phyloP scores from a whole-genome alignment of 164 flowering plant species.

The Magnolia kwangsiensis region DNA sequence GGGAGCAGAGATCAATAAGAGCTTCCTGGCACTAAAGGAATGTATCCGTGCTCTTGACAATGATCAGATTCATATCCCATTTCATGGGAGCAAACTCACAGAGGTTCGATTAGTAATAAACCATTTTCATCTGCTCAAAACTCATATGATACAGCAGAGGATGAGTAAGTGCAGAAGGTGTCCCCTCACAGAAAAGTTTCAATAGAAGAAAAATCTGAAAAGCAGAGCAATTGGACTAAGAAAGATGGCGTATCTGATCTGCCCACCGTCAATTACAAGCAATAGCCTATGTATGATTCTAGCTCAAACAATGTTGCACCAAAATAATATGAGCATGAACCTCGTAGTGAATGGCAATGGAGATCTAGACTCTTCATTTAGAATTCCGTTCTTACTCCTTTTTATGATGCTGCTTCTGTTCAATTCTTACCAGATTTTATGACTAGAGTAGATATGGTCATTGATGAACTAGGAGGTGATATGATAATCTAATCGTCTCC shows the following conservation, averaged over 20 bases:
- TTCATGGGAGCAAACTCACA: conserved; percentile 99
- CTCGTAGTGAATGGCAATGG: too few relatives aligned
- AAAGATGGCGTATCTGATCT: conserved; percentile 52
- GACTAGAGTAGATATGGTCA: too few relatives aligned
- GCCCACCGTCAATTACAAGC: conserved; percentile 38
- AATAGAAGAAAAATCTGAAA: conserved; percentile 71
- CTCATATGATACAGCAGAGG: conserved; percentile 35
- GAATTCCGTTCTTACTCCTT: too few relatives aligned
- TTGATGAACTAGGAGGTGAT: too few relatives aligned
- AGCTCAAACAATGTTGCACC: conserved; percentile 30
- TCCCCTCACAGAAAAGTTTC: conserved; percentile 77
- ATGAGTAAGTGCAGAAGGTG: conserved; percentile 70
- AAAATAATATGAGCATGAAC: conserved; percentile 50
- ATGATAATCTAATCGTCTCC: too few relatives aligned
- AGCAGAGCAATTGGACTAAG: conserved; percentile 43
- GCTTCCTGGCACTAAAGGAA: too few relatives aligned
- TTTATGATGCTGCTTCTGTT: too few relatives aligned
- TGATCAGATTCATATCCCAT: conserved; percentile 98
- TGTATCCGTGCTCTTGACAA: too few relatives aligned
- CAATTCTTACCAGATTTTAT: too few relatives aligned
- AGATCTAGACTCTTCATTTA: too few relatives aligned
- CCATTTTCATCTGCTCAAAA: conserved; percentile 32
- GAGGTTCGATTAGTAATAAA: conserved; percentile 43
- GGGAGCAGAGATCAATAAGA: too few relatives aligned
- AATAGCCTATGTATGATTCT: conserved; percentile 37